Evolutionary conservation across 1,139 yeast genomes (phyloP).

Genomic region (Saccharomyces hybrid): DNA sequence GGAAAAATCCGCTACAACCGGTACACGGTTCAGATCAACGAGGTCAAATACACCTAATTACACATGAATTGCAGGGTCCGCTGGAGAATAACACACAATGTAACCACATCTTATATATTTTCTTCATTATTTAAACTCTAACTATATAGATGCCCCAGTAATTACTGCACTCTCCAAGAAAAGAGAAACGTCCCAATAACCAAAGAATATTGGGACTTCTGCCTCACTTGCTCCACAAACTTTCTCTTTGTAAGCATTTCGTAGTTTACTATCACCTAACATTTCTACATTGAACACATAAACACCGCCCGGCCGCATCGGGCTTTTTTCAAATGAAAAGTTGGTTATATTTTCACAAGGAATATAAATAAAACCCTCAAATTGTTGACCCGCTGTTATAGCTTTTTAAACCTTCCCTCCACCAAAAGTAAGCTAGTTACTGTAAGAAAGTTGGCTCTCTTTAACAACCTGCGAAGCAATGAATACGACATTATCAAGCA

Average conservation of each 20-base stretch:
- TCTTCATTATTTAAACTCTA: not conserved
- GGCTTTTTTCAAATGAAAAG: not conserved
- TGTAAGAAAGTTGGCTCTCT: not conserved
- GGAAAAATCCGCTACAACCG: constrained; percentile 5
- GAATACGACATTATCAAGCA: not conserved
- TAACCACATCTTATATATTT: not conserved
- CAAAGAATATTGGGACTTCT: no score
- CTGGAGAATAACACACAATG: no score
- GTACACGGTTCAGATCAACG: constrained; percentile 13
- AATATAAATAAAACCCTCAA: not conserved
- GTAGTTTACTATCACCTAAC: not conserved
- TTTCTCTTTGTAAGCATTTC: not conserved
- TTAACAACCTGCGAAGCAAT: not conserved
- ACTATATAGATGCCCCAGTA: no score
- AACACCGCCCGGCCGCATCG: not conserved
- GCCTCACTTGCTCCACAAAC: no score
- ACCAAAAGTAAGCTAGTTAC: not conserved
- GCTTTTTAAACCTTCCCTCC: not conserved
- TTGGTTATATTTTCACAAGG: not conserved
- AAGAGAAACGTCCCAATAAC: no score
- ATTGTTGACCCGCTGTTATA: not conserved
- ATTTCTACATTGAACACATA: not conserved
- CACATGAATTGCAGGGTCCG: constrained; percentile 6
- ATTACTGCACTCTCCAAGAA: no score
- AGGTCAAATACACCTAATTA: constrained; percentile 24